Evolutionary conservation across 805 yeast species (phyloP), one percentile per base, ranked within the genome.

Genomic region (Schwanniomyces occidentalis): DNA sequence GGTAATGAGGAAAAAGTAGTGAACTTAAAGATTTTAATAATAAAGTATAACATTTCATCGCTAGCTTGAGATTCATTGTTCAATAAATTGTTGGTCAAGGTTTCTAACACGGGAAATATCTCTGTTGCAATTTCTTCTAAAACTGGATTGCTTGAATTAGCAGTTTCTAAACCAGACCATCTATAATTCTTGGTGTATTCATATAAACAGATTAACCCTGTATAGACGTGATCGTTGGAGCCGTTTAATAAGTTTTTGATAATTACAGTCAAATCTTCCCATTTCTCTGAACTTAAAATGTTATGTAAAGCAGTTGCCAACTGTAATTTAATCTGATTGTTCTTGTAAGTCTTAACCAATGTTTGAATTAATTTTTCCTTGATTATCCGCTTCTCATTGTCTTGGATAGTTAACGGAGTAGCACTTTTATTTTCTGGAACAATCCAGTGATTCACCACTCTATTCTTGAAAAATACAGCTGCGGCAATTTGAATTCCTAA

Each of bases 291-390:
- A 35, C 63, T 58, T 40, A 82, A 54, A 7, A 82, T 77, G 27
- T 64, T 68, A 51, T 78, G 72, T 29, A 83, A 58, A 0, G 85
- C 73, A 18, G 76, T 75, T 12, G 80, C 59, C 32, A 82, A 58
- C 52, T 80, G 86, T 19, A 80, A 73, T 45, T 75, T 64, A 25
- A 82, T 39, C 42, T 54, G 61, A 21, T 45, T 46, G 38, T 53
- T 58, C 37, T 56, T 58, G 41, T 61, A 58, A 19, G 59, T 58
- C 28, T 61, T 58, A 27, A 63, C 48, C 49, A 90, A 56, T 1
- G 69, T 58, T 28, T 58, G 57, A 20, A 69, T 49, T 46, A 69
- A 54, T 40, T 62, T 63, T 34, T 55, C 53, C 46, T 68, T 68
- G 44, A 93, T 65, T 10, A 48, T 32, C 7, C 58, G 49, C 39